Evolutionary conservation across 1,284 basidiomycete species (phyloP), one percentile per base, ranked within the genome.

Genomic region (Rhizopogon hawkerae): DNA sequence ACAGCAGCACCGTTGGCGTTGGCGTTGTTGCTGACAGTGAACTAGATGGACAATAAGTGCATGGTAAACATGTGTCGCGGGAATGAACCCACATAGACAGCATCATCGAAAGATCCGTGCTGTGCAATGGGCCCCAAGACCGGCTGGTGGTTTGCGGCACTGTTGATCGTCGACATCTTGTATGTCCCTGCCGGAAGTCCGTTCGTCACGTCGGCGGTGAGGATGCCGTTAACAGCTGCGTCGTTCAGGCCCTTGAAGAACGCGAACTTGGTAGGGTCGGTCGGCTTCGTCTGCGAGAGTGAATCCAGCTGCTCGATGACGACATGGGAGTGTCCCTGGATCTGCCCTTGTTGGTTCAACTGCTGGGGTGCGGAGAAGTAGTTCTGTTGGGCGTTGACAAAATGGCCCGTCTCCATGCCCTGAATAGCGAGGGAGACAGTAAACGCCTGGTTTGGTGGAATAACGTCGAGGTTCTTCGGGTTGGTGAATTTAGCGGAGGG

Each of bases 191-290:
- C 74, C 13, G 78, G 74, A 13, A 87, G 67, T 48, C 82, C 83
- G 16, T 66, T 67, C 0, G 74, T 66, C 31, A 87, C 78, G 41
- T 70, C 69, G 21, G 74, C 74, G 29, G 72, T 71, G 21, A 82
- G 67, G 4, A 78, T 59, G 33, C 79, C 78, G 38, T 73, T 72
- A 45, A 57, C 56, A 14, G 76, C 79, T 10, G 69, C 61, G 33
- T 62, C 69, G 60, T 81, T 76, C 47, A 81, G 58, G 53, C 79
- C 78, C 71, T 85, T 82, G 79, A 88, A 87, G 69, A 87, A 85
- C 8, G 71, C 75, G 59, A 82, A 82, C 42, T 67, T 66, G 48
- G 58, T 69, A 6, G 83, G 79, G 66, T 84, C 68, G 6, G 72
- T 75, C 5, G 77, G 70, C 2, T 67, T 70, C 14, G 78, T 81